Conservation (phyloP, 805 yeast species). For the Saccharomycopsis sp. region DNA sequence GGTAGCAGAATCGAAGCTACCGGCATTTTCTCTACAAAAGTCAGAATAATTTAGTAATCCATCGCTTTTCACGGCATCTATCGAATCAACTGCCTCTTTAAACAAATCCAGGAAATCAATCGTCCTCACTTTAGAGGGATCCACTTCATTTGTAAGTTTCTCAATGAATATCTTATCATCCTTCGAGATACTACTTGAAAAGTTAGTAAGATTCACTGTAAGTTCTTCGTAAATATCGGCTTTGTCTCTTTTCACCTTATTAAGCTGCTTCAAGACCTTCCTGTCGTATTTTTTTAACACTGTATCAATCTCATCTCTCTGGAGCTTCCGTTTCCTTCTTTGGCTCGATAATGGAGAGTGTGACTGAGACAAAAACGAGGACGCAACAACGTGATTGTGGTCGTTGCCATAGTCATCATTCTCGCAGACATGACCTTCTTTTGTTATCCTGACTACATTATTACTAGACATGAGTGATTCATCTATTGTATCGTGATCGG, state of each 20-base stretch:
- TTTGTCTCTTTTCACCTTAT: constrained; percentile 9
- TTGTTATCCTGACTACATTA: background rate
- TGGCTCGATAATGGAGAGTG: background rate
- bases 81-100: background rate
- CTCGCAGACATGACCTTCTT: background rate
- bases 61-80: constrained; percentile 8
- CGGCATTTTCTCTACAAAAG: background rate
- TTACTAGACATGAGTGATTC: background rate
- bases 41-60: background rate
- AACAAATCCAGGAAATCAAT: constrained; percentile 1
- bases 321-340: background rate
- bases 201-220: constrained; percentile 8
- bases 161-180: constrained; percentile 10
- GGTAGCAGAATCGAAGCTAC: background rate
- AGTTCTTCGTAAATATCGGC: constrained; percentile 10
- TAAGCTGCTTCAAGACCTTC: constrained; percentile 5
- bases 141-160: background rate
- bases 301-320: background rate
- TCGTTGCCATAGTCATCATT: background rate
- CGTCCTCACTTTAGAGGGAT: constrained; percentile 7
- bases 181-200: constrained; percentile 2
- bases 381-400: background rate
- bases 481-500: constrained; percentile 1
- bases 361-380: background rate
- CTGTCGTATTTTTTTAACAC: constrained; percentile 6